phyloP scores from a whole-genome alignment of 805 yeast genomes.

The Yamadazyma tumulicola region DNA sequence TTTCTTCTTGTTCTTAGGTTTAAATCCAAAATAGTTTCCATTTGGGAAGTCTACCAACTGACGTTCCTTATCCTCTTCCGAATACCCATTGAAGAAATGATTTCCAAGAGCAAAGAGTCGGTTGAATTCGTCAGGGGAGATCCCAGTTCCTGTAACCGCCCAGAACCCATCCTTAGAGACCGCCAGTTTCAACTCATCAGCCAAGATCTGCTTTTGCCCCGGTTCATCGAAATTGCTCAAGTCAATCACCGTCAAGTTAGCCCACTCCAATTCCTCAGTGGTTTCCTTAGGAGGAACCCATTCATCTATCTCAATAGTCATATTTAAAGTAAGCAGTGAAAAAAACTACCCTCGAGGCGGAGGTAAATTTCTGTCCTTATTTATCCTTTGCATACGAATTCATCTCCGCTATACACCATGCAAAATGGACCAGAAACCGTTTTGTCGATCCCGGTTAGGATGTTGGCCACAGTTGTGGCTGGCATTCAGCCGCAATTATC shows the following conservation, averaged over 20 bases:
- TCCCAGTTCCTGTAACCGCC: slow-evolving; percentile 24
- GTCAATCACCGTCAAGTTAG: slow-evolving; percentile 26
- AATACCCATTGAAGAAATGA: slow-evolving; percentile 22
- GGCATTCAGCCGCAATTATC: no score
- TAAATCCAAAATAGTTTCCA: slow-evolving; percentile 33
- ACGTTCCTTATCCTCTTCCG: slow-evolving; percentile 23
- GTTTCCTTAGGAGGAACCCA: slow-evolving; percentile 28
- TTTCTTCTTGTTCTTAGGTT: slow-evolving; percentile 26
- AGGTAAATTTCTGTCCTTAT: no score
- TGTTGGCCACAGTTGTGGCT: no score
- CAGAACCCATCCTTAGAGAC: slow-evolving; percentile 30
- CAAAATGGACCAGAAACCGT: no score
- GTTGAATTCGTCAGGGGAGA: slow-evolving; percentile 22
- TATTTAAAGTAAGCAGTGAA: no score
- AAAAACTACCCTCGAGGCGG: no score
- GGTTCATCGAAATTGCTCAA: slow-evolving; percentile 23
- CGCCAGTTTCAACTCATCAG: slow-evolving; percentile 23
- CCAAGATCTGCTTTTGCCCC: slow-evolving; percentile 24
- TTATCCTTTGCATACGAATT: no score
- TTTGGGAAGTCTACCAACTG: slow-evolving; percentile 22
- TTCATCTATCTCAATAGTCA: slow-evolving; percentile 6
- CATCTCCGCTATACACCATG: no score
- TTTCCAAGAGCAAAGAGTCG: slow-evolving; percentile 25
- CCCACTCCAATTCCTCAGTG: slow-evolving; percentile 26
- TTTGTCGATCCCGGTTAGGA: no score